Percentiles rank a stretch among this genome's conserved stretches.
These are phyloP conservation scores for Rosa hybrid DNA, from an alignment of 331 rosid genomes.

Conservation along the genomic window DNA sequence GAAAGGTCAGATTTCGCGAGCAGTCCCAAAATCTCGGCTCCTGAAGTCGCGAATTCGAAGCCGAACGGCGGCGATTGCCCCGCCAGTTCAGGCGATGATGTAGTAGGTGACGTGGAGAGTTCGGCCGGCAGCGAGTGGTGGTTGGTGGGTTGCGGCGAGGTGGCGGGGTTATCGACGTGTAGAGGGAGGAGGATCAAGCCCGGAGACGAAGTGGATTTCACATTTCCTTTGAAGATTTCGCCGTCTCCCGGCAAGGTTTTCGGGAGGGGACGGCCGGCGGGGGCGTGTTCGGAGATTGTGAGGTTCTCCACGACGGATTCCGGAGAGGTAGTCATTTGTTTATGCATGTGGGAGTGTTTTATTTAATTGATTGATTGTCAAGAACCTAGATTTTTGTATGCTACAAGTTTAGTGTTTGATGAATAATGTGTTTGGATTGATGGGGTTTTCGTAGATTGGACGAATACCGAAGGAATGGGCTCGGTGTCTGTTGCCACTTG, in stretches of 20 bases:
- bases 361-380: neutral
- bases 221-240: constrained; percentile 53
- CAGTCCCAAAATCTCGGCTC: constrained; percentile 18
- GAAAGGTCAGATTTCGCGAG: constrained; percentile 22
- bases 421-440: constrained; percentile 10
- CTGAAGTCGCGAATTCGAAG: constrained; percentile 26
- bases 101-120: constrained; percentile 27
- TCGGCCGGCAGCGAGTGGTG: constrained; percentile 61
- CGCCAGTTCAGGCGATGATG: constrained; percentile 26
- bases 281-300: constrained; percentile 74
- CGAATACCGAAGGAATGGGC: constrained; percentile 98
- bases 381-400: neutral
- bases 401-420: neutral
- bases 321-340: constrained; percentile 65
- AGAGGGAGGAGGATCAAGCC: constrained; percentile 71
- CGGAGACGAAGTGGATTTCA: constrained; percentile 69
- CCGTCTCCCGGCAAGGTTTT: constrained; percentile 65
- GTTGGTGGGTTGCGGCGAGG: constrained; percentile 62
- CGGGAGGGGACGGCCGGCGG: constrained; percentile 56
- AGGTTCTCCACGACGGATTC: constrained; percentile 65
- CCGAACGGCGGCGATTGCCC: constrained; percentile 18
- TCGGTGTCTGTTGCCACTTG: constrained; percentile 82
- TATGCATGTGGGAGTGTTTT: neutral
- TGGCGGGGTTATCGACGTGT: constrained; percentile 74
- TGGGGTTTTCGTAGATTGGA: constrained; percentile 63